These are phyloP conservation scores for Fusarium mangiferae DNA, from an alignment of 2,329 filamentous ascomycete species.

Conservation along the genomic window DNA sequence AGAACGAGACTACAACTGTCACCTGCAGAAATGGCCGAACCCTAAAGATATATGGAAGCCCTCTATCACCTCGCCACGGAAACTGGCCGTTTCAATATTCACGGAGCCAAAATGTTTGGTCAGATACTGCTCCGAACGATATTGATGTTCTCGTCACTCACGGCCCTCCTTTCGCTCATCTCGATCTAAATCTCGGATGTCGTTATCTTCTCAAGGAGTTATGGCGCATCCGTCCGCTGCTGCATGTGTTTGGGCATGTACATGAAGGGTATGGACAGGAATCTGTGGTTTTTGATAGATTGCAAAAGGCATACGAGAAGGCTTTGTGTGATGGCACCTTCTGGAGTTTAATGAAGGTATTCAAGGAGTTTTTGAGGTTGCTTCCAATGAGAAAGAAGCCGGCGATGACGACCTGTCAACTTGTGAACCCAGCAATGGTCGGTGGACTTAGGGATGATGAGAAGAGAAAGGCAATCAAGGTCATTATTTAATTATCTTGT, in stretches of 20 bases:
- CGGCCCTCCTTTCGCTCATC: conserved; percentile 49
- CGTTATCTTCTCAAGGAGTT: conserved; percentile 55
- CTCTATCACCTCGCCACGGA: conserved; percentile 46
- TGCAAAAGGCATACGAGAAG: conserved; percentile 40
- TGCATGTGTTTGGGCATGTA: conserved; percentile 75
- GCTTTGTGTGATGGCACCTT: not conserved
- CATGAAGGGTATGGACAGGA: conserved; percentile 63
- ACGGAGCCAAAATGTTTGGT: conserved; percentile 44
- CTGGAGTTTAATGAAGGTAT: not conserved
- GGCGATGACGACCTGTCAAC: not conserved
- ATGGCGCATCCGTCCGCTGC: conserved; percentile 64
- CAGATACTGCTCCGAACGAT: conserved; percentile 32
- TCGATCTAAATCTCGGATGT: conserved; percentile 51
- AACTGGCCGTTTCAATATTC: conserved; percentile 57
- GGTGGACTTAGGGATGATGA: not conserved
- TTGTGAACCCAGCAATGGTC: not conserved
- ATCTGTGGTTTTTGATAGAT: conserved; percentile 42
- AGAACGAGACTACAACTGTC: conserved; percentile 32
- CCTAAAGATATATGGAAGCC: conserved; percentile 47
- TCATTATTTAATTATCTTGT: not conserved
- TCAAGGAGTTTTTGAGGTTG: not conserved
- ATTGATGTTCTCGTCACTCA: conserved; percentile 55
- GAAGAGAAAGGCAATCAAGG: not conserved
- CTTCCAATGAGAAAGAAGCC: not conserved
- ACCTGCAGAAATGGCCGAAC: conserved; percentile 42